Conservation (phyloP, 2,329 filamentous ascomycete genomes). For the Xylariaceae sp. region DNA sequence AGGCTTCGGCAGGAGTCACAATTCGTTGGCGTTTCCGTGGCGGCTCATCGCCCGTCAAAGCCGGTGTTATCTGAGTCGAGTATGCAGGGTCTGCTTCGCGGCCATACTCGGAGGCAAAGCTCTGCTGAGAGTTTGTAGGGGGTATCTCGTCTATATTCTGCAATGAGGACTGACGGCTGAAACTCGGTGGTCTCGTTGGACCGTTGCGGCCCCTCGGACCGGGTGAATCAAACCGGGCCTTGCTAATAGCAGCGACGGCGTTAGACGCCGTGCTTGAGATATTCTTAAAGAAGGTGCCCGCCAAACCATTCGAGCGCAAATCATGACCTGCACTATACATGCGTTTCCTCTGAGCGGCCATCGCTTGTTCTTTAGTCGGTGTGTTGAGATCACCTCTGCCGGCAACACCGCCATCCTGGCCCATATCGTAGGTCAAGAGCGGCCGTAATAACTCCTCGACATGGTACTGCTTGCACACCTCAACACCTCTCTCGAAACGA, state of each 20-base stretch:
- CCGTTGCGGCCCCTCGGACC: constrained; percentile 61
- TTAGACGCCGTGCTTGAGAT: constrained; percentile 91
- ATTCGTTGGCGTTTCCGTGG: constrained; percentile 72
- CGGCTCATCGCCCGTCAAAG: constrained; percentile 62
- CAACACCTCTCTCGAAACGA: constrained; percentile 82
- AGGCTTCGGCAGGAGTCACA: constrained; percentile 53
- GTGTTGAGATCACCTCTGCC: constrained; percentile 79
- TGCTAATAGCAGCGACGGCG: constrained; percentile 93
- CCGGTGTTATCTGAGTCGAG: constrained; percentile 50
- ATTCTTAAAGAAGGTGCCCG: constrained; percentile 93
- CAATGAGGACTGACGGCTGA: constrained; percentile 66
- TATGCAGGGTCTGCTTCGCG: constrained; percentile 68
- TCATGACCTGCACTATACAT: constrained; percentile 77
- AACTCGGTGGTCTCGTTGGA: constrained; percentile 61
- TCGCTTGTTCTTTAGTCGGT: constrained; percentile 96
- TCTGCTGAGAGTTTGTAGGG: constrained; percentile 72
- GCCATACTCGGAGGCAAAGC: constrained; percentile 68
- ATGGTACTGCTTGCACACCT: constrained; percentile 78
- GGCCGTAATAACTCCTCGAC: constrained; percentile 73
- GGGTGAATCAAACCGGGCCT: constrained; percentile 88
- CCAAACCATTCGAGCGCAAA: constrained; percentile 58
- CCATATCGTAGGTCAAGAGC: constrained; percentile 75
- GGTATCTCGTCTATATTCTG: constrained; percentile 65
- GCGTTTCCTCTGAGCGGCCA: constrained; percentile 90
- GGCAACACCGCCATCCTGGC: constrained; percentile 65